Conservation (phyloP, 2,329 filamentous ascomycete species). For the Neofusicoccum sp. region DNA sequence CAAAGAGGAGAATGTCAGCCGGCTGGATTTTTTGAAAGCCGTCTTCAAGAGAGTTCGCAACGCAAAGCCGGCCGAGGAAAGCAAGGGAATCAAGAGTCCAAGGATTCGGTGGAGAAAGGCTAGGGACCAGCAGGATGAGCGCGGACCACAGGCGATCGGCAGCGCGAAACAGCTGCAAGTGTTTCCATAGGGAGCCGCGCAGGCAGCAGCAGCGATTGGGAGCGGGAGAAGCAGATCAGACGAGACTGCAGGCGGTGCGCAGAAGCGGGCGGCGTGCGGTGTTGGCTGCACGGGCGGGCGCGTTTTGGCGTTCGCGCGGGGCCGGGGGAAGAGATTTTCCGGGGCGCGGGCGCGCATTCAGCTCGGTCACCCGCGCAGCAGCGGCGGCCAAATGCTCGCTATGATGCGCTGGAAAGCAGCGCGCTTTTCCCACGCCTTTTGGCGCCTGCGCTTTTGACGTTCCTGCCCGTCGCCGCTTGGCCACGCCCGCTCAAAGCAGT, state of each 20-base stretch:
- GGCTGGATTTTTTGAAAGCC: too few relatives aligned
- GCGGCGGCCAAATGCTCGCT: constrained; percentile 1
- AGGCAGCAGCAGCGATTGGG: too few relatives aligned
- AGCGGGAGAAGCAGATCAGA: too few relatives aligned
- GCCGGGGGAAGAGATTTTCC: neutral
- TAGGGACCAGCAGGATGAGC: too few relatives aligned
- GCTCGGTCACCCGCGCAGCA: constrained; percentile 4
- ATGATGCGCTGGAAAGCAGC: constrained; percentile 13
- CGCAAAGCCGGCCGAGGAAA: too few relatives aligned
- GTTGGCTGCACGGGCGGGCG: neutral
- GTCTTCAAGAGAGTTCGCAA: too few relatives aligned
- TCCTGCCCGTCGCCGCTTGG: constrained; percentile 13
- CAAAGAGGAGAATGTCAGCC: too few relatives aligned
- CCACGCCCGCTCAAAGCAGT: constrained; percentile 7
- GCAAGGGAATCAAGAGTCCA: too few relatives aligned
- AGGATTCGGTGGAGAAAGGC: too few relatives aligned
- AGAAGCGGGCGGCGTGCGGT: neutral
- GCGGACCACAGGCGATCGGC: too few relatives aligned
- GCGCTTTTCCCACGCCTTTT: constrained; percentile 13
- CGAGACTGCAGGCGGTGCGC: neutral
- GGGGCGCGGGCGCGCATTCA: neutral
- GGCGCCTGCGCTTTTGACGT: constrained; percentile 10
- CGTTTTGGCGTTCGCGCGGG: constrained; percentile 7
- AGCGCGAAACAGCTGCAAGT: neutral
- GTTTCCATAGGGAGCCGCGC: neutral